phyloP scores from a whole-genome alignment of 208 protist genomes.

The Trypanosoma melophagium region DNA sequence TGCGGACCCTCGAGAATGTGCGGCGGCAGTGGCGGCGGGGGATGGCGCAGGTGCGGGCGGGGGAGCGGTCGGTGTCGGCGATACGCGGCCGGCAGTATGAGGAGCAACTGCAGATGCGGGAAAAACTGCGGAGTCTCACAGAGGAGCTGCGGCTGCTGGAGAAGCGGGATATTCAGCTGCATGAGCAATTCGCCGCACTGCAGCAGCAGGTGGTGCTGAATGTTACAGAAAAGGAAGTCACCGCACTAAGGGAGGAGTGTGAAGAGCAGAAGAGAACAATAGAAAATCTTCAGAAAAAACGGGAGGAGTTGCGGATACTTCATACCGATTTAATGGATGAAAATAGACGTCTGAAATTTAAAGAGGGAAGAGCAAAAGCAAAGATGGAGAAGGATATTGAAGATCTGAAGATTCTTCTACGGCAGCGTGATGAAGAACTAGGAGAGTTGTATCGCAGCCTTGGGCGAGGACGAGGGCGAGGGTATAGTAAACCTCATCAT shows the following conservation, averaged over 20 bases:
- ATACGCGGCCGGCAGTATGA: conserved; percentile 52
- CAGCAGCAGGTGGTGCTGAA: conserved; percentile 59
- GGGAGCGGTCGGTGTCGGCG: conserved; percentile 37
- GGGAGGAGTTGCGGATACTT: conserved; percentile 34
- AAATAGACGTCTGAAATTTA: conserved; percentile 25
- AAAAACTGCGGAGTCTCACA: conserved; percentile 40
- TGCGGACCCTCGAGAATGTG: conserved; percentile 56
- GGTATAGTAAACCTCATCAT: too few relatives aligned
- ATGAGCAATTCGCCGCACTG: conserved; percentile 51
- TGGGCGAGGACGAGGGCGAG: conserved; percentile 3
- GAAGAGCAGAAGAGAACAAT: conserved; percentile 38
- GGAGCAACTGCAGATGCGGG: conserved; percentile 42
- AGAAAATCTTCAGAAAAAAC: conserved; percentile 13
- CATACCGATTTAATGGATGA: conserved; percentile 36
- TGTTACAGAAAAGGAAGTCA: conserved; percentile 54
- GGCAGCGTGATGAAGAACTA: conserved; percentile 53
- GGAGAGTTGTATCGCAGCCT: conserved; percentile 40
- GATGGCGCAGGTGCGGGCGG: conserved; percentile 43
- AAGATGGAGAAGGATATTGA: conserved; percentile 49
- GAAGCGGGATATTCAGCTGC: conserved; percentile 56
- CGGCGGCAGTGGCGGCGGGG: conserved; percentile 53
- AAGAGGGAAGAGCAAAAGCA: conserved; percentile 45
- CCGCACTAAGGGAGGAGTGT: conserved; percentile 31
- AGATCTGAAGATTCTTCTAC: conserved; percentile 45
- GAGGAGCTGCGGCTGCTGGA: conserved; percentile 49